Conservation (phyloP, 2,329 filamentous ascomycete genomes). For the Hypoxylon sp. region DNA sequence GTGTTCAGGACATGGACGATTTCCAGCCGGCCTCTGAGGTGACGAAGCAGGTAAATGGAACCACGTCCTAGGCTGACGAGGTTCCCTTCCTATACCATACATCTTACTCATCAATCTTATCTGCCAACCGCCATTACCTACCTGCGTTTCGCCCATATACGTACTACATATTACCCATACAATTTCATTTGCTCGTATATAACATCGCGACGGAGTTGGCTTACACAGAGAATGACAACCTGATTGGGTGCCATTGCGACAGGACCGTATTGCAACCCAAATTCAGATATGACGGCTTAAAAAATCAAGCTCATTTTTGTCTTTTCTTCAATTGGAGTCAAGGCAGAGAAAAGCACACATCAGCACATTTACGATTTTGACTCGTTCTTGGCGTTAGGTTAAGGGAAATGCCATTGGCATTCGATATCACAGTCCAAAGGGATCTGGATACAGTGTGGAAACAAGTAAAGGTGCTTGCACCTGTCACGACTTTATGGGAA, state of each 20-base stretch:
- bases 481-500: slow-evolving; percentile 39
- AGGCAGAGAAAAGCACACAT: slow-evolving; percentile 43
- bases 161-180: slow-evolving; percentile 19
- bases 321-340: slow-evolving; percentile 22
- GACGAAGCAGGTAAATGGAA: slow-evolving; percentile 46
- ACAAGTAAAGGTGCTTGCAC: slow-evolving; percentile 29
- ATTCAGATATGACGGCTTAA: slow-evolving; percentile 18
- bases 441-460: slow-evolving; percentile 30
- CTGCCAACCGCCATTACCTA: slow-evolving; percentile 14
- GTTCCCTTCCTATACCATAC: slow-evolving; percentile 2
- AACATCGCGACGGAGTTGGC: slow-evolving; percentile 51
- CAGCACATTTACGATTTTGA: slow-evolving; percentile 31
- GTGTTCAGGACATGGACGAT: slow-evolving; percentile 53
- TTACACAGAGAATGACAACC: slow-evolving; percentile 40
- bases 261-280: slow-evolving; percentile 9
- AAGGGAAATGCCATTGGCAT: slow-evolving; percentile 26
- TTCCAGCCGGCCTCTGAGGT: slow-evolving; percentile 48
- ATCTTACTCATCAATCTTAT: slow-evolving; percentile 13
- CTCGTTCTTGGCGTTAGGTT: slow-evolving; percentile 37
- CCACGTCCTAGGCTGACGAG: slow-evolving; percentile 31
- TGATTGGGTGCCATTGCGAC: slow-evolving; percentile 13
- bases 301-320: slow-evolving; percentile 25
- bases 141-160: slow-evolving; percentile 30
- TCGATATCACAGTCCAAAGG: slow-evolving; percentile 24
- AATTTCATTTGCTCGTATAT: slow-evolving; percentile 41